Evolutionary conservation across 805 yeast species (phyloP), one percentile per base, ranked within the genome.

Genomic region (Lachancea lanzarotensis): DNA sequence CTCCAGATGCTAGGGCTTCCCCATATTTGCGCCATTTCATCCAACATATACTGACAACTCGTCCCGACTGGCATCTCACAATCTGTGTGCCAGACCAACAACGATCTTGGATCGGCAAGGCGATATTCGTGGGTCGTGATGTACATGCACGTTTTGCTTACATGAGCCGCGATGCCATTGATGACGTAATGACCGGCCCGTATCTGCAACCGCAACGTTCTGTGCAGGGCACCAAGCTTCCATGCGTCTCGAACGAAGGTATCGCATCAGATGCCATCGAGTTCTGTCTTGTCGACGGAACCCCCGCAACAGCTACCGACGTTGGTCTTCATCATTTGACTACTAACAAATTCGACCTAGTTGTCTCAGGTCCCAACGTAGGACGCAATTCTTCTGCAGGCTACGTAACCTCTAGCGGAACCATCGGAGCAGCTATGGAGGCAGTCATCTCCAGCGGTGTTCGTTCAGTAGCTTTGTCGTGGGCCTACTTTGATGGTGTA

Each of bases 391-490:
- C 96, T 1, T 79, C 91, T 19, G 88, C 95, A 5, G 76, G 91
- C 37, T 93, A 89, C 63, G 84, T 89, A 45, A 74, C 93, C 55
- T 80, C 96, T 3, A 82, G 95, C 53, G 98, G 98, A 12, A 93
- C 98, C 2, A 82, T 93, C 15, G 98, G 98, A 20, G 98, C 96
- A 3, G 93, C 97, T 1, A 77, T 90, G 88, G 98, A 93, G 67
- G 95, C 90, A 1, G 85, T 84, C 2, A 76, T 90, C 35, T 61
- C 73, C 17, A 82, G 81, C 0, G 77, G 79, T 26, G 67, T 66
- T 13, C 81, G 73, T 52, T 70, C 96, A 4, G 73, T 93, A 50
- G 97, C 95, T 1, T 56, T 93, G 29, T 84, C 95, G 31, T 91
- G 79, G 72, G 93, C 95, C n/a, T 93, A 83, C 59, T 78, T 74